Evolutionary conservation across 768 basidiomycete genomes (phyloP).

Genomic region (Amanita pallidorosea): DNA sequence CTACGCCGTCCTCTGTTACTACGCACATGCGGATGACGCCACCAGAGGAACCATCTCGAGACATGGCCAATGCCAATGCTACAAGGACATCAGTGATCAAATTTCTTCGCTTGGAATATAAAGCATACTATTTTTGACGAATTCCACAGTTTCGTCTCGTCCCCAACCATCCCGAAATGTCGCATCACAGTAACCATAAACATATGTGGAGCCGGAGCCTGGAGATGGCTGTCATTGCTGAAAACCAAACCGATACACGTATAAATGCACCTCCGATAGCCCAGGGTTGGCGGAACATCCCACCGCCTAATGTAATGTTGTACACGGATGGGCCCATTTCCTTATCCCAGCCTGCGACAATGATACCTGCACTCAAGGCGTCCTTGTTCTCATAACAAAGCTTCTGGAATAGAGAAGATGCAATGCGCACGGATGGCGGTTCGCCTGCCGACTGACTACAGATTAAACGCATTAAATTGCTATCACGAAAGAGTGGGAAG

Average conservation of each 20-base stretch:
- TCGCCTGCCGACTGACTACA: slow-evolving; percentile 47
- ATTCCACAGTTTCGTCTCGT: slow-evolving; percentile 81
- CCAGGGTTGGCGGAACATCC: slow-evolving; percentile 96
- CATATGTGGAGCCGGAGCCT: slow-evolving; percentile 96
- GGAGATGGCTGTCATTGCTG: slow-evolving; percentile 4
- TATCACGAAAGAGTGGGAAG: not conserved
- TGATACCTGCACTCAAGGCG: slow-evolving; percentile 80
- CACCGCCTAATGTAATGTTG: slow-evolving; percentile 95
- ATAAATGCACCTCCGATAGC: slow-evolving; percentile 75
- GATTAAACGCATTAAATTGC: slow-evolving; percentile 3
- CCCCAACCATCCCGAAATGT: slow-evolving; percentile 92
- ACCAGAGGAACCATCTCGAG: slow-evolving; percentile 95
- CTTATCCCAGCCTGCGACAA: slow-evolving; percentile 97
- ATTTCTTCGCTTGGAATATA: not conserved
- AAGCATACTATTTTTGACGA: slow-evolving; percentile 89
- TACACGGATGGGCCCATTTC: slow-evolving; percentile 87
- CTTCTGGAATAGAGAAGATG: slow-evolving; percentile 76
- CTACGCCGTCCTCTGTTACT: slow-evolving; percentile 86
- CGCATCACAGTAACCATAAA: slow-evolving; percentile 99
- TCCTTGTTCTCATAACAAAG: slow-evolving; percentile 96
- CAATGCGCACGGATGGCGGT: slow-evolving; percentile 70
- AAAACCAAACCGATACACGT: not conserved
- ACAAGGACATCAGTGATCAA: slow-evolving; percentile 4
- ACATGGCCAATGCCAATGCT: slow-evolving; percentile 95
- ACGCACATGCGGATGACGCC: slow-evolving; percentile 97